Percentiles rank a stretch among this genome's conserved stretches.
phyloP scores from a whole-genome alignment of 768 basidiomycete species.

The Favolaschia claudopus region DNA sequence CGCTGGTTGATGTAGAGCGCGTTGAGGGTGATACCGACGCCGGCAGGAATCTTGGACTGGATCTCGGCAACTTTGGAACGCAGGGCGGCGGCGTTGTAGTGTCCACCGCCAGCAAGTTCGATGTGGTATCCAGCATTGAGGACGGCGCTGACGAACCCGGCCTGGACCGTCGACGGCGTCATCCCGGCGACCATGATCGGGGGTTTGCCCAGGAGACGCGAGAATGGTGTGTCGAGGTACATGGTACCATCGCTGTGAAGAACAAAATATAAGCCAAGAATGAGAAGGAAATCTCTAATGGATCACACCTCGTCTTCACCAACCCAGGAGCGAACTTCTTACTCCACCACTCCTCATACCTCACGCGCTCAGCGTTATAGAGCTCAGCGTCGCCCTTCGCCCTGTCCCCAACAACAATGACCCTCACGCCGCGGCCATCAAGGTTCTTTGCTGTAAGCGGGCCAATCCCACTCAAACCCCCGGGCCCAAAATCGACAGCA shows the following conservation, averaged over 20 bases:
- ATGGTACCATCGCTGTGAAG: conserved; percentile 84
- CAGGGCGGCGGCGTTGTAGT: conserved; percentile 91
- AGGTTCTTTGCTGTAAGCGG: conserved; percentile 89
- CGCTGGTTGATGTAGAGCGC: conserved; percentile 97
- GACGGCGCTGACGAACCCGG: conserved; percentile 92
- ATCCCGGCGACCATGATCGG: conserved; percentile 99
- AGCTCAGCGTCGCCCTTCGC: conserved; percentile 90
- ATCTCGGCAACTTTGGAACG: conserved; percentile 94
- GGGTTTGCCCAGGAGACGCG: conserved; percentile 93
- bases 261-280: neutral
- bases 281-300: neutral
- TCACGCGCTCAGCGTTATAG: conserved; percentile 69
- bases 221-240: conserved; percentile 95
- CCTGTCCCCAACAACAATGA: conserved; percentile 90
- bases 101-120: conserved; percentile 97
- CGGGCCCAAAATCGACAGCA: conserved; percentile 95
- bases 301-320: conserved; percentile 84
- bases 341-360: conserved; percentile 89
- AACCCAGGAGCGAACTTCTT: conserved; percentile 87
- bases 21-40: conserved; percentile 94
- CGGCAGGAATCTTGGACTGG: conserved; percentile 81
- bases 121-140: conserved; percentile 95
- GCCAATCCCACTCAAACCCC: conserved; percentile 93
- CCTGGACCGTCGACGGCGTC: conserved; percentile 97
- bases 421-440: conserved; percentile 92